phyloP scores from a whole-genome alignment of 495 filamentous ascomycete species.

The Xylaria intraflava region DNA sequence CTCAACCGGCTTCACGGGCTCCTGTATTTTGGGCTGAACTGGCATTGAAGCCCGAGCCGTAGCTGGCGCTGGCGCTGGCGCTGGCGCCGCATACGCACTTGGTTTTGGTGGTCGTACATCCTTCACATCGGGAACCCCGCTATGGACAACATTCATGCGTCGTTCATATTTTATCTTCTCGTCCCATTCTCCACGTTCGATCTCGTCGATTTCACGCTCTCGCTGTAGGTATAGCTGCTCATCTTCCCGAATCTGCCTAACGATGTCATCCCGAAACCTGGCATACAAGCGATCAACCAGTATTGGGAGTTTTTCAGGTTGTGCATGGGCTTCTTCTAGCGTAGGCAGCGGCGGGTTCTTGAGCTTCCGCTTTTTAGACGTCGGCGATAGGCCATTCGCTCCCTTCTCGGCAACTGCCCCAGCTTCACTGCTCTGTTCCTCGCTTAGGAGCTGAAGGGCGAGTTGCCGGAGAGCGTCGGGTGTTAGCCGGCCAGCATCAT shows the following conservation, averaged over 20 bases:
- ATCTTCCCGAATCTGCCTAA: constrained; percentile 64
- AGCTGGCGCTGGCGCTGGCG: constrained; percentile 35
- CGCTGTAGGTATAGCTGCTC: constrained; percentile 62
- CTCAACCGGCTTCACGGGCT: constrained; percentile 13
- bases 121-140: constrained; percentile 12
- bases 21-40: constrained; percentile 11
- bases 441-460: constrained; percentile 67
- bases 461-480: constrained; percentile 72
- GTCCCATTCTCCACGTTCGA: constrained; percentile 48
- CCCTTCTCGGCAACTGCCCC: constrained; percentile 31
- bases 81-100: constrained; percentile 14
- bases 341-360: constrained; percentile 56
- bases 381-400: constrained; percentile 33
- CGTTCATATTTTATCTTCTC: constrained; percentile 18
- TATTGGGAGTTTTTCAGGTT: constrained; percentile 58
- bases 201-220: constrained; percentile 58
- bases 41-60: constrained; percentile 8
- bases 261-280: constrained; percentile 60
- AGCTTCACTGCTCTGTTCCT: constrained; percentile 52
- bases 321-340: constrained; percentile 56
- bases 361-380: constrained; percentile 68
- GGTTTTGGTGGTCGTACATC: constrained; percentile 10
- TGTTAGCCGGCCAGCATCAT: constrained; percentile 64
- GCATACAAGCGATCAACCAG: constrained; percentile 68
- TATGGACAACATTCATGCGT: constrained; percentile 15